phyloP scores from a whole-genome alignment of 768 basidiomycete genomes.

The Leccinum subgranulosum region DNA sequence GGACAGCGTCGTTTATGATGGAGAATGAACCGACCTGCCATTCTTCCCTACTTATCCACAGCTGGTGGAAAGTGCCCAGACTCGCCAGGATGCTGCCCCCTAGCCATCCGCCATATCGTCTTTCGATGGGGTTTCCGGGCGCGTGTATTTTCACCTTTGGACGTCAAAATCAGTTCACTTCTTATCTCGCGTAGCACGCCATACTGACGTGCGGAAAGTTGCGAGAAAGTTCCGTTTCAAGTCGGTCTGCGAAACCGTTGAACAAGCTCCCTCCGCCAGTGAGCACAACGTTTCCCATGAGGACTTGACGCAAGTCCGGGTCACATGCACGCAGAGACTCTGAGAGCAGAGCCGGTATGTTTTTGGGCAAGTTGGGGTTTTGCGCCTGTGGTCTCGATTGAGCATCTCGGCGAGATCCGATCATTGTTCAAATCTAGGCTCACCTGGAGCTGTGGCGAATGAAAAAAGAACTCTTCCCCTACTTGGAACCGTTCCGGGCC shows the following conservation, averaged over 20 bases:
- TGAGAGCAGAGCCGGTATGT: constrained; percentile 70
- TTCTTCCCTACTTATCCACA: constrained; percentile 93
- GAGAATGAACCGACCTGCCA: constrained; percentile 64
- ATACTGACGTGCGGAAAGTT: constrained; percentile 74
- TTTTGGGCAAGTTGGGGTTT: constrained; percentile 72
- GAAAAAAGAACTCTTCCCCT: constrained; percentile 88
- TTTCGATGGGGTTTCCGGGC: constrained; percentile 85
- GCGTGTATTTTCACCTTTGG: constrained; percentile 86
- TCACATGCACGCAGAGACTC: constrained; percentile 84
- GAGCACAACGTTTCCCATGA: constrained; percentile 91
- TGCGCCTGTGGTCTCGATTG: constrained; percentile 32
- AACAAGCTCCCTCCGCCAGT: constrained; percentile 93
- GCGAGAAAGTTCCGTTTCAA: constrained; percentile 70
- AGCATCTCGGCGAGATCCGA: constrained; percentile 1
- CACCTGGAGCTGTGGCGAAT: constrained; percentile 56
- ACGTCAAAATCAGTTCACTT: constrained; percentile 9
- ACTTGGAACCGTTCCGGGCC: constrained; percentile 77
- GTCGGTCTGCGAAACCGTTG: constrained; percentile 80
- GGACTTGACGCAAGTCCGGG: constrained; percentile 84
- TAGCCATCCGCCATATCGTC: constrained; percentile 91
- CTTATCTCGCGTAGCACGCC: not conserved
- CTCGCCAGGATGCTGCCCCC: constrained; percentile 95
- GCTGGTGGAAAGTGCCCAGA: constrained; percentile 95
- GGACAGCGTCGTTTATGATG: not conserved
- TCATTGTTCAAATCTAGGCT: constrained; percentile 12